phyloP scores from a whole-genome alignment of 148 eudicot species.

The Rhododendron kiyosumense region DNA sequence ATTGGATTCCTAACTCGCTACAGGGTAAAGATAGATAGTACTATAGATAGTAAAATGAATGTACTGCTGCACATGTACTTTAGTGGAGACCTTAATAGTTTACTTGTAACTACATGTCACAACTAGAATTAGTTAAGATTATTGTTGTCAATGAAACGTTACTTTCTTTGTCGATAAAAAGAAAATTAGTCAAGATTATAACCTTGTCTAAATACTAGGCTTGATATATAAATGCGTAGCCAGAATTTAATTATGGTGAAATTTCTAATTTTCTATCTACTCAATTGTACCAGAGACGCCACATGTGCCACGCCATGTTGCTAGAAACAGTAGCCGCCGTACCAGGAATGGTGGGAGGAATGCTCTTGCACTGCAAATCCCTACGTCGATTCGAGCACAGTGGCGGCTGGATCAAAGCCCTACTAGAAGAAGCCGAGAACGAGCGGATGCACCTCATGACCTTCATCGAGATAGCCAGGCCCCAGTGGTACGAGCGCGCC shows the following conservation, averaged over 20 bases:
- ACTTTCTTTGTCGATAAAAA: not conserved
- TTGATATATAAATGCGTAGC: not conserved
- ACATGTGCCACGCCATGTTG: conserved; percentile 20
- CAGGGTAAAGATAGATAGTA: not conserved
- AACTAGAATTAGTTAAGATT: no score
- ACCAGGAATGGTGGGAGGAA: conserved; percentile 22
- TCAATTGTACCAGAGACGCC: conserved; percentile 12
- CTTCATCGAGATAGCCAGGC: conserved; percentile 9
- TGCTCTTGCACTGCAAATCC: conserved; percentile 22
- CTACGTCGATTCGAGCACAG: conserved; percentile 17
- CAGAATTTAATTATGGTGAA: not conserved
- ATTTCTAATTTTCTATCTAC: not conserved
- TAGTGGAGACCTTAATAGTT: no score
- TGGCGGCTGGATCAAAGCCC: conserved; percentile 23
- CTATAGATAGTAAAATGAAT: not conserved
- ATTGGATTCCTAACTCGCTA: not conserved
- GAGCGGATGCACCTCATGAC: conserved; percentile 24
- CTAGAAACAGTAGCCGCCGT: conserved; percentile 19
- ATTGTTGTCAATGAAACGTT: no score
- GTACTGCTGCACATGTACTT: no score
- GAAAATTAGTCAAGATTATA: not conserved
- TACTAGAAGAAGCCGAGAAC: conserved; percentile 20
- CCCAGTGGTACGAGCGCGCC: conserved; percentile 19
- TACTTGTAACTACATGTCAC: not conserved
- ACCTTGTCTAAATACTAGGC: not conserved